Percentiles rank a stretch among this genome's conserved stretches.
Conservation (phyloP, 495 filamentous ascomycete species). For the Talaromyces nanjingensis region DNA sequence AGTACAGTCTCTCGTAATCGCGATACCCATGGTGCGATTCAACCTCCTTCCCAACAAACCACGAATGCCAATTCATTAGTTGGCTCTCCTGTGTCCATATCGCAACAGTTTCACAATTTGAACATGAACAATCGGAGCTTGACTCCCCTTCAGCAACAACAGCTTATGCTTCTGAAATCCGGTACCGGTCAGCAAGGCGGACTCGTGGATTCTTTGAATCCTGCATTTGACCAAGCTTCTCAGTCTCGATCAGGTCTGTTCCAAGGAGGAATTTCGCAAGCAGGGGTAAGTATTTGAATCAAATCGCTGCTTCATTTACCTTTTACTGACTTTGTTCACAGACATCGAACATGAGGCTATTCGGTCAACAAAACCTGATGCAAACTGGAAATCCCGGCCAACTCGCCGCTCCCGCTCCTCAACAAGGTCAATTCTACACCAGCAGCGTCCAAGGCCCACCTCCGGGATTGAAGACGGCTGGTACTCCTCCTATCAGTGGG, state of each 20-base stretch:
- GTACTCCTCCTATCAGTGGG: constrained; percentile 77
- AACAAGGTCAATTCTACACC: constrained; percentile 43
- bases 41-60: constrained; percentile 66
- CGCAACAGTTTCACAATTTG: constrained; percentile 47
- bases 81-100: constrained; percentile 39
- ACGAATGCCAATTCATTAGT: constrained; percentile 39
- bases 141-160: constrained; percentile 75
- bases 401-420: constrained; percentile 49
- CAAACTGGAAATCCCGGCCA: constrained; percentile 57
- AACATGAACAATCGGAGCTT: constrained; percentile 61
- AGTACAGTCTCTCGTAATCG: constrained; percentile 43
- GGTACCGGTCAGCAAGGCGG: constrained; percentile 45
- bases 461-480: constrained; percentile 89
- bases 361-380: constrained; percentile 91
- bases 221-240: constrained; percentile 31
- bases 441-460: constrained; percentile 80
- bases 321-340: constrained; percentile 78
- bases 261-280: constrained; percentile 50
- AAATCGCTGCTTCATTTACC: constrained; percentile 82
- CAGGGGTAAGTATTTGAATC: constrained; percentile 60
- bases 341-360: constrained; percentile 70
- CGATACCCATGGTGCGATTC: constrained; percentile 53
- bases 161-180: constrained; percentile 61
- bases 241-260: constrained; percentile 46
- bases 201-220: constrained; percentile 45